Conservation (phyloP, 495 filamentous ascomycete genomes). For the Collariella sp. region DNA sequence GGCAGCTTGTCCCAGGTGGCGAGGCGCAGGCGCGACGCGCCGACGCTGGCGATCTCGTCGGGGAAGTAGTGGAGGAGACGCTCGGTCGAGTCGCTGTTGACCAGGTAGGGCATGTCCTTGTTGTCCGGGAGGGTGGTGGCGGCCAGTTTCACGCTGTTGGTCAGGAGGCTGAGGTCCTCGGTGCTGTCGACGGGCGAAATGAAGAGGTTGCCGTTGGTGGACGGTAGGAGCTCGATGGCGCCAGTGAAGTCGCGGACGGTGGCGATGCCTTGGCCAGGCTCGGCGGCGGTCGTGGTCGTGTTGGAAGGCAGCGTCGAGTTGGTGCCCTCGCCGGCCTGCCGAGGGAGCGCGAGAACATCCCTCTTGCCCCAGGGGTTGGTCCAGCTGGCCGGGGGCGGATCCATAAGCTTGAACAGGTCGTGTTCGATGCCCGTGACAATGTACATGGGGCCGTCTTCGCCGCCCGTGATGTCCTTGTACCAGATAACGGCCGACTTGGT, state of each 20-base stretch:
- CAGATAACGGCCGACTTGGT: background rate
- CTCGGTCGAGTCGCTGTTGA: slow-evolving; percentile 4
- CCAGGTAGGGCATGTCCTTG: background rate
- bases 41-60: background rate
- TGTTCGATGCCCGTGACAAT: background rate
- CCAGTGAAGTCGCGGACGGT: slow-evolving; percentile 1
- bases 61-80: slow-evolving; percentile 17
- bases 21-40: slow-evolving; percentile 15
- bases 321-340: background rate
- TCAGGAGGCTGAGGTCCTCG: background rate
- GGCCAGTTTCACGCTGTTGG: background rate
- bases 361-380: background rate
- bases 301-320: background rate
- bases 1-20: slow-evolving; percentile 12
- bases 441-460: background rate
- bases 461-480: background rate
- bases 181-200: background rate
- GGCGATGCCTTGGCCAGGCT: background rate
- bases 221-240: slow-evolving; percentile 3
- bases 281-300: background rate
- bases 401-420: background rate
- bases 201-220: slow-evolving; percentile 13
- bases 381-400: background rate
- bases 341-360: background rate
- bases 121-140: background rate